A percentile compares a stretch with the other conserved stretches of the same genome.
Conservation (phyloP, 2,329 filamentous ascomycete genomes). For the Tricladium varicosporioides region DNA sequence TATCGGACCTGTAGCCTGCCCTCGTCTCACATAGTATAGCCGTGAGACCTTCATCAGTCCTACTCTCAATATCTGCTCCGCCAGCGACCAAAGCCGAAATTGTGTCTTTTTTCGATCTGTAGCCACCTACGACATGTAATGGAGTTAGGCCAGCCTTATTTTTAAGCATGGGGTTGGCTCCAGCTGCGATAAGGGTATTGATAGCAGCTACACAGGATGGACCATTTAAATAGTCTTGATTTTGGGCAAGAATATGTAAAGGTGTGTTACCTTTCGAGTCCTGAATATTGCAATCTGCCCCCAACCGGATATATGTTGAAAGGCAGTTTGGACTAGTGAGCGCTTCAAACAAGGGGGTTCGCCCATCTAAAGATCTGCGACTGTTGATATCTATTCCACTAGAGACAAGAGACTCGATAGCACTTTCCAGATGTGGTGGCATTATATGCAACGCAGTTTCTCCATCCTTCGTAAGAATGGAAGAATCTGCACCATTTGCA, state of each 20-base stretch:
- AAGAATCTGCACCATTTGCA: constrained; percentile 15
- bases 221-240: not conserved
- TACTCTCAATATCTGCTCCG: not conserved
- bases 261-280: constrained; percentile 10
- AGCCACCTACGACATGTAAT: constrained; percentile 5
- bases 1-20: not conserved
- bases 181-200: not conserved
- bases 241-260: constrained; percentile 6
- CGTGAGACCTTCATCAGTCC: constrained; percentile 1
- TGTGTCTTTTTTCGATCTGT: not conserved
- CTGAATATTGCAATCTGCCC: constrained; percentile 12
- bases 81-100: not conserved
- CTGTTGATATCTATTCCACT: constrained; percentile 8
- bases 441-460: constrained; percentile 3
- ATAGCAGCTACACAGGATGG: not conserved
- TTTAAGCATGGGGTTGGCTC: not conserved
- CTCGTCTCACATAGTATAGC: not conserved
- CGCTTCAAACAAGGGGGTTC: not conserved
- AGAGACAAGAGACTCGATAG: not conserved
- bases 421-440: not conserved
- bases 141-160: constrained; percentile 1
- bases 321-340: not conserved
- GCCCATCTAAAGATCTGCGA: not conserved
- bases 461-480: constrained; percentile 23
- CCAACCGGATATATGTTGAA: constrained; percentile 5